Evolutionary conservation across 306 rosid species (phyloP).

Genomic region (Cucurbita pepo): DNA sequence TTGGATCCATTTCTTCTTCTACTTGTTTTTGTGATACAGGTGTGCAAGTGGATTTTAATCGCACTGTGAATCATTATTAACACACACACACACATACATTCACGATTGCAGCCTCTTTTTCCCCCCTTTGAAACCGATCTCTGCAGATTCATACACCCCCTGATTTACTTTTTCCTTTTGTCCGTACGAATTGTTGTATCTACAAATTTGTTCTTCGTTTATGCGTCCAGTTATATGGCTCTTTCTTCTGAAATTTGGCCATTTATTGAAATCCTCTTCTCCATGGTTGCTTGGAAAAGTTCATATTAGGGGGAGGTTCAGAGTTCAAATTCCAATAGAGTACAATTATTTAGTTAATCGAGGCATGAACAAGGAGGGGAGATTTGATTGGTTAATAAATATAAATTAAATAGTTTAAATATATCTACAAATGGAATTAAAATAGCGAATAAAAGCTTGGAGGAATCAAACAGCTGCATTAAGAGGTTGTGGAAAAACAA

Average conservation of each 20-base stretch:
- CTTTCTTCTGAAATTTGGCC: not conserved
- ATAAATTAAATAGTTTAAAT: not conserved
- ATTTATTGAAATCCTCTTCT: no score
- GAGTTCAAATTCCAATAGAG: not conserved
- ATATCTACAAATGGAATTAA: not conserved
- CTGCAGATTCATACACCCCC: not conserved
- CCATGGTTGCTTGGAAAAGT: not conserved
- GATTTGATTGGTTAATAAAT: not conserved
- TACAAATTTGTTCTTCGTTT: not conserved
- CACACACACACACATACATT: not conserved
- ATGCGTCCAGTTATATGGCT: not conserved
- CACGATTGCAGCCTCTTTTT: not conserved
- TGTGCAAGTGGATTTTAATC: constrained; percentile 8
- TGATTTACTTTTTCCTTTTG: not conserved
- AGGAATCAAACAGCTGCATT: constrained; percentile 4
- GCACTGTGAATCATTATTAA: not conserved
- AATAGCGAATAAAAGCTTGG: not conserved
- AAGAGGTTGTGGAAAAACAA: constrained; percentile 4
- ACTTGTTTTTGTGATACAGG: constrained; percentile 11
- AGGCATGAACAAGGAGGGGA: not conserved
- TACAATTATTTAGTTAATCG: not conserved
- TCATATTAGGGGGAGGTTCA: not conserved
- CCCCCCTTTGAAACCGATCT: not conserved
- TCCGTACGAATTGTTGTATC: not conserved
- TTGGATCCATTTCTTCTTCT: not conserved